These are phyloP conservation scores for Eucalyptus pauciflora DNA, from an alignment of 345 rosid species.

Conservation along the genomic window DNA sequence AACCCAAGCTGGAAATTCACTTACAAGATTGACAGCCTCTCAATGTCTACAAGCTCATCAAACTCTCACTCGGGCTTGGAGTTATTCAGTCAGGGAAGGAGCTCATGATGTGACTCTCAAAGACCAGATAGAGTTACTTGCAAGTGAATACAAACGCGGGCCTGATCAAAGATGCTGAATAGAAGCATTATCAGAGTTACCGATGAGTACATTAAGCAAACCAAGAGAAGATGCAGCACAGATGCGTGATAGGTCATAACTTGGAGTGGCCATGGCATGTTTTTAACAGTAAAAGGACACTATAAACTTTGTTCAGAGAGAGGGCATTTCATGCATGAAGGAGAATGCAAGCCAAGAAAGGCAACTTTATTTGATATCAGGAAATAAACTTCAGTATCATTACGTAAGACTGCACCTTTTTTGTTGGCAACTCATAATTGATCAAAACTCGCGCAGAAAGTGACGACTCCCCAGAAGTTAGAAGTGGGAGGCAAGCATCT, in stretches of 20 bases:
- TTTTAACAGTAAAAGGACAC: background rate
- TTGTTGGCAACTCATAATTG: constrained; percentile 73
- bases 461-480: constrained; percentile 54
- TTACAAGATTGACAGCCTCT: background rate
- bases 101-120: background rate
- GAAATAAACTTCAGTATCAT: background rate
- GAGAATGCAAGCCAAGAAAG: background rate
- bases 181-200: background rate
- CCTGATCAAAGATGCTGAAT: background rate
- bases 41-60: background rate
- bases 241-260: background rate
- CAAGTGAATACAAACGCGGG: background rate
- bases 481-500: constrained; percentile 69
- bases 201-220: background rate
- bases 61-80: fast-evolving
- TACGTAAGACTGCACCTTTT: constrained; percentile 35
- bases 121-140: background rate
- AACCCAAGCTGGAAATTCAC: background rate
- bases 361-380: background rate
- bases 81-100: background rate
- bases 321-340: background rate
- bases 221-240: background rate
- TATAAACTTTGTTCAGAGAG: background rate
- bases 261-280: background rate
- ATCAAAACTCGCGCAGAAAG: constrained; percentile 64